phyloP scores from a whole-genome alignment of 78 protist species.

The Creolimax fragrantissima region DNA sequence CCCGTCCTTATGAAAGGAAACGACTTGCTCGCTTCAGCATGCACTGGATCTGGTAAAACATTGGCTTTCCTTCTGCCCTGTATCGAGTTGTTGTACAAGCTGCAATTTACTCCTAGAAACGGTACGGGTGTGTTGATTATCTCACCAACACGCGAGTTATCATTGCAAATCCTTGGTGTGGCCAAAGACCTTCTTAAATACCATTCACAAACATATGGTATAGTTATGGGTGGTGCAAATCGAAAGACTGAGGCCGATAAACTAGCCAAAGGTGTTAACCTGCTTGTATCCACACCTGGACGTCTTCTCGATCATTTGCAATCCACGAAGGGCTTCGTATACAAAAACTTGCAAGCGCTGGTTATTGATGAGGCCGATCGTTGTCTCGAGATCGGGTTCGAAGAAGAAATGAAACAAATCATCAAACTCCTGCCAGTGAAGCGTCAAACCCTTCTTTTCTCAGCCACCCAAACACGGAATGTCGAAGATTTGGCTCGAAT shows the following conservation, averaged over 20 bases:
- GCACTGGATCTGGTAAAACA: constrained; percentile 94
- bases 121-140: constrained; percentile 84
- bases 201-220: constrained; percentile 82
- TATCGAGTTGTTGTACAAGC: constrained; percentile 66
- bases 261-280: constrained; percentile 86
- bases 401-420: constrained; percentile 91
- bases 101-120: constrained; percentile 72
- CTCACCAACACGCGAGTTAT: constrained; percentile 86
- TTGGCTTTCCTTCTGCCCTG: constrained; percentile 90
- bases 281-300: constrained; percentile 98
- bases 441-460: constrained; percentile 93
- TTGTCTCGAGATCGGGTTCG: constrained; percentile 64
- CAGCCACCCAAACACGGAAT: constrained; percentile 94
- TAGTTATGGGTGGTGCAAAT: constrained; percentile 94
- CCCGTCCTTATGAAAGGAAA: constrained; percentile 80
- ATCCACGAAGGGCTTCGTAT: constrained; percentile 76
- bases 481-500: constrained; percentile 84
- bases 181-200: constrained; percentile 62
- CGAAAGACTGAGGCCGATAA: constrained; percentile 78
- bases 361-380: constrained; percentile 98
- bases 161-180: constrained; percentile 83
- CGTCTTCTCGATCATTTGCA: constrained; percentile 94
- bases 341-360: constrained; percentile 73
- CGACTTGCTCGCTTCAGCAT: constrained; percentile 88
- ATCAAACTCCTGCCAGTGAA: constrained; percentile 73